These are phyloP conservation scores for Brettanomyces bruxellensis DNA, from an alignment of 805 yeast genomes.

Conservation along the genomic window DNA sequence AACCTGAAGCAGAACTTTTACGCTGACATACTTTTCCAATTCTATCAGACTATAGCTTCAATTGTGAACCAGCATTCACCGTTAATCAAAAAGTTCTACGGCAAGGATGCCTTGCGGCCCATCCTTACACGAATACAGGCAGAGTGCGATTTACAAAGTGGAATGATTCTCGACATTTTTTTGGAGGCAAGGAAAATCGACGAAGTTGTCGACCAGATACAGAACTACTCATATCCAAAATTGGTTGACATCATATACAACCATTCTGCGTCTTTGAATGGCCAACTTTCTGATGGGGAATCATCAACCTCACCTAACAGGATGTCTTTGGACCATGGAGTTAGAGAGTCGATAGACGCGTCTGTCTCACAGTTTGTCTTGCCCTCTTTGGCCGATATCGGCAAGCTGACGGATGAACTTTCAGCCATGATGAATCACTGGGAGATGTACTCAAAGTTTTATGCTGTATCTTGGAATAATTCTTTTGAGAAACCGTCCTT, in stretches of 20 bases:
- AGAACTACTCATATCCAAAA: constrained; percentile 43
- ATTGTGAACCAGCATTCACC: constrained; percentile 83
- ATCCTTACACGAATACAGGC: constrained; percentile 70
- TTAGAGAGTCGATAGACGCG: constrained; percentile 8
- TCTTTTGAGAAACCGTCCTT: constrained; percentile 21
- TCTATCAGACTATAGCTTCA: constrained; percentile 77
- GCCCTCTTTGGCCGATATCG: constrained; percentile 49
- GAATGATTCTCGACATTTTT: constrained; percentile 78
- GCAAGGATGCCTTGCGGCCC: constrained; percentile 47
- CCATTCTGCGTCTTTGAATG: constrained; percentile 4
- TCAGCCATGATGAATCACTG: constrained; percentile 77
- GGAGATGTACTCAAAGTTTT: constrained; percentile 70
- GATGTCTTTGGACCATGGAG: constrained; percentile 19
- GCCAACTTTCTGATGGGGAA: constrained; percentile 16
- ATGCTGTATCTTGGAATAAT: constrained; percentile 59
- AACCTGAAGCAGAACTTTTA: constrained; percentile 40
- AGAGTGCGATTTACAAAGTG: constrained; percentile 91
- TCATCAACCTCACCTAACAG: constrained; percentile 15
- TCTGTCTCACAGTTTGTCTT: background rate
- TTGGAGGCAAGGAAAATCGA: constrained; percentile 62
- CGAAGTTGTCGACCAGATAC: constrained; percentile 44
- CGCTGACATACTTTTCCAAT: constrained; percentile 50
- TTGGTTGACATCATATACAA: constrained; percentile 27
- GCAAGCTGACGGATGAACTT: constrained; percentile 60
- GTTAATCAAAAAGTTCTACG: constrained; percentile 68